Evolutionary conservation across 768 basidiomycete genomes (phyloP).

Genomic region (Candolleomyces aberdarensis): DNA sequence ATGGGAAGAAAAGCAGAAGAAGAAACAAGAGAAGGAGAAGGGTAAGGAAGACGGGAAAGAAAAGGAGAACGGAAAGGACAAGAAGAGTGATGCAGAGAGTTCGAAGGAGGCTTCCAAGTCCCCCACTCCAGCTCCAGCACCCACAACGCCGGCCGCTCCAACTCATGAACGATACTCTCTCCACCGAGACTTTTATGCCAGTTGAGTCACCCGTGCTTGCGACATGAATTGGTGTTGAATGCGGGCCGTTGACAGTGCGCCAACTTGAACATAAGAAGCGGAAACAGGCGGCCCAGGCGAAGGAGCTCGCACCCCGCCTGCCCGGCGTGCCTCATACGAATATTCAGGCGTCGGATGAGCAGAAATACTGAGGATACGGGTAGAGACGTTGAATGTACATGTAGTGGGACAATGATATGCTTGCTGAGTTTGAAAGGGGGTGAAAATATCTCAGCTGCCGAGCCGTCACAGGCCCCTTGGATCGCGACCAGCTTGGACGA

Average conservation of each 20-base stretch:
- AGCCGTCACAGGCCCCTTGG: neutral
- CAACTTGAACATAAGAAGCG: slow-evolving; percentile 70
- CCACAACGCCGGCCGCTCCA: slow-evolving; percentile 15
- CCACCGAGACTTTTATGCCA: slow-evolving; percentile 78
- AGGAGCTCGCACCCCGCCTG: slow-evolving; percentile 66
- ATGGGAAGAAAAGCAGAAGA: slow-evolving; percentile 46
- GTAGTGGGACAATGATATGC: neutral
- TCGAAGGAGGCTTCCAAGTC: slow-evolving; percentile 23
- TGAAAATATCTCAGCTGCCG: slow-evolving; percentile 1
- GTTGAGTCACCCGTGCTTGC: slow-evolving; percentile 27
- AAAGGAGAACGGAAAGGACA: slow-evolving; percentile 31
- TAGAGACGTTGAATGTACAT: neutral
- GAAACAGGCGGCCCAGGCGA: slow-evolving; percentile 62
- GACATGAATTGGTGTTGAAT: neutral
- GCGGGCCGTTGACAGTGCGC: slow-evolving; percentile 48
- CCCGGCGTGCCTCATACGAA: slow-evolving; percentile 55
- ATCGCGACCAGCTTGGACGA: slow-evolving; percentile 1
- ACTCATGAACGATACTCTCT: slow-evolving; percentile 74
- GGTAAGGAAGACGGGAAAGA: slow-evolving; percentile 38
- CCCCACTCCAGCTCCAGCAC: slow-evolving; percentile 23
- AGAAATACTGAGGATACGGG: slow-evolving; percentile 8
- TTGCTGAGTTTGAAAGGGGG: neutral
- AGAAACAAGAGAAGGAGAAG: slow-evolving; percentile 38
- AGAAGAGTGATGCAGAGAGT: slow-evolving; percentile 24
- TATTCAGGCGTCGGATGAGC: slow-evolving; percentile 16